Conservation (phyloP, 2,329 filamentous ascomycete species). For the Lasiodiplodia theobromae region DNA sequence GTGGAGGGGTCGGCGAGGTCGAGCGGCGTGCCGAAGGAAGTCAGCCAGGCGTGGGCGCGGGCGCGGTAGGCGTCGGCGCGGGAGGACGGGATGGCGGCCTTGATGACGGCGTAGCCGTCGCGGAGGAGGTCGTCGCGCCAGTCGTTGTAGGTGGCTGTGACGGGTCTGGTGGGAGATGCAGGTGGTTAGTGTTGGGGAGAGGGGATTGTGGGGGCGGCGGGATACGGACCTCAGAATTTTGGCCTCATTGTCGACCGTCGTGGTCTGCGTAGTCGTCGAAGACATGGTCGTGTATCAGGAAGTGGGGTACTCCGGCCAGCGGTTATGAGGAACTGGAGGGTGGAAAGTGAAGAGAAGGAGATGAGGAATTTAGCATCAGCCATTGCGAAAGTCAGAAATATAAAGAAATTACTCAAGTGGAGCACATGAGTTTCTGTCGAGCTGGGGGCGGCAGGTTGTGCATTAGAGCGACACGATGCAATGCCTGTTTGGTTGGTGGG, state of each 20-base stretch:
- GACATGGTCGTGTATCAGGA: constrained; percentile 2
- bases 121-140: constrained; percentile 53
- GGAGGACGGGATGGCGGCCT: constrained; percentile 48
- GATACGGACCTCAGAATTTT: neutral
- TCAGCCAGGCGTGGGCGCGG: constrained; percentile 52
- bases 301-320: constrained; percentile 8
- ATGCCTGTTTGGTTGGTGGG: constrained; percentile 20
- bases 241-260: neutral
- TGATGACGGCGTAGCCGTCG: constrained; percentile 52
- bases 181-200: neutral
- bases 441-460: neutral
- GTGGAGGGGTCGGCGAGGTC: constrained; percentile 45
- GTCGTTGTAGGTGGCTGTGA: constrained; percentile 41
- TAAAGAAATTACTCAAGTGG: neutral
- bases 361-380: neutral
- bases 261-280: neutral
- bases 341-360: neutral
- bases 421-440: neutral
- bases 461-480: neutral
- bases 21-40: constrained; percentile 52
- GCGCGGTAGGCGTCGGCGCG: constrained; percentile 50
- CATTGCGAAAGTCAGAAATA: neutral
- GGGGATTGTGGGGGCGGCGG: neutral
- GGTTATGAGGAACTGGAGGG: neutral
- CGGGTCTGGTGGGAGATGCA: neutral